Conservation (phyloP, 2,329 filamentous ascomycete species). For the Ophiosphaerella narmari region DNA sequence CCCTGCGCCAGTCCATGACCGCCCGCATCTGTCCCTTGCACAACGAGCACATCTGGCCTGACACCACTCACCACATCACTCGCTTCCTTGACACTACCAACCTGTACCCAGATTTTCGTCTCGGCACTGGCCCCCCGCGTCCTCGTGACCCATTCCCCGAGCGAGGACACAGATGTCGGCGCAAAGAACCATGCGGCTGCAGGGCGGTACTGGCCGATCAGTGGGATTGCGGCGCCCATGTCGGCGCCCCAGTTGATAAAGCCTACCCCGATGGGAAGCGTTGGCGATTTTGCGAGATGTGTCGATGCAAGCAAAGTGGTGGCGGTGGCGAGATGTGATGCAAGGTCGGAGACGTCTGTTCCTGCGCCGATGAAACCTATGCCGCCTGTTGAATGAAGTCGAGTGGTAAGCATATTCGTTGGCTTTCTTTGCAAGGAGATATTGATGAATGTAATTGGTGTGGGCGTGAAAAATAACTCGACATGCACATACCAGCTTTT, state of each 20-base stretch:
- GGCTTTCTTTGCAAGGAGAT: background rate
- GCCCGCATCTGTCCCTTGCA: slow-evolving; percentile 68
- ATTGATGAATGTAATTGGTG: background rate
- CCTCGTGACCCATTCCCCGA: slow-evolving; percentile 37
- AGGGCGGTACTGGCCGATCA: slow-evolving; percentile 60
- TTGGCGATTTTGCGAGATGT: slow-evolving; percentile 7
- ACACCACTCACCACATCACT: slow-evolving; percentile 53
- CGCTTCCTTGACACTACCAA: slow-evolving; percentile 64
- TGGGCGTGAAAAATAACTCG: background rate
- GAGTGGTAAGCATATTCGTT: background rate
- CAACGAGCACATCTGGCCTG: slow-evolving; percentile 61
- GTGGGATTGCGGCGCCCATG: slow-evolving; percentile 53
- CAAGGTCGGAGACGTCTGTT: slow-evolving; percentile 46
- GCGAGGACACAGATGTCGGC: slow-evolving; percentile 35
- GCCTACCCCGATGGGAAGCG: slow-evolving; percentile 62
- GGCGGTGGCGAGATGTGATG: slow-evolving; percentile 31
- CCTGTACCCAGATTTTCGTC: slow-evolving; percentile 63
- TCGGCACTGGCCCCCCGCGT: slow-evolving; percentile 39
- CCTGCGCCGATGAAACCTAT: slow-evolving; percentile 54
- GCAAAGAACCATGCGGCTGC: slow-evolving; percentile 72
- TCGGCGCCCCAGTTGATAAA: slow-evolving; percentile 61
- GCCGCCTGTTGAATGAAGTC: slow-evolving; percentile 40
- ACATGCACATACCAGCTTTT: slow-evolving; percentile 48
- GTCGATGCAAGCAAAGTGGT: slow-evolving; percentile 23
- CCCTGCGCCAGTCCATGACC: slow-evolving; percentile 64